These are phyloP conservation scores for Meyerozyma sp. DNA, from an alignment of 1,139 yeast genomes.

Conservation along the genomic window DNA sequence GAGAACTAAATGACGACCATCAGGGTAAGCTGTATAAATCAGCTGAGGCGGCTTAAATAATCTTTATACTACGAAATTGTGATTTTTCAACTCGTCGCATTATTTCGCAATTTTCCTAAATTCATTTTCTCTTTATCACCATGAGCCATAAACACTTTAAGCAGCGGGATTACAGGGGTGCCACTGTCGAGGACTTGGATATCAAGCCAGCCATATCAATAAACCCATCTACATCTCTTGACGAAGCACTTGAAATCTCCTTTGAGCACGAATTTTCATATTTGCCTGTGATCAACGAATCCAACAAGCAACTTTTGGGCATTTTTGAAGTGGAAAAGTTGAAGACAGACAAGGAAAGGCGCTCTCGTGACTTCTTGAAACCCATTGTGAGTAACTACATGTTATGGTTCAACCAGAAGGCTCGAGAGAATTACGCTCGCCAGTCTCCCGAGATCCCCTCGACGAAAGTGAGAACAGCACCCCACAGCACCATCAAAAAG, in stretches of 20 bases:
- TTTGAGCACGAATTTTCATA: constrained; percentile 54
- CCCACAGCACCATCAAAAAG: constrained; percentile 22
- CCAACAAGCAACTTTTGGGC: constrained; percentile 47
- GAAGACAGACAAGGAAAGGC: constrained; percentile 15
- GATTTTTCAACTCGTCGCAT: background rate
- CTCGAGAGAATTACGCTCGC: constrained; percentile 24
- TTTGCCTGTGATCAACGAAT: constrained; percentile 52
- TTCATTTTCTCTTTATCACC: background rate
- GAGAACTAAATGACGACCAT: constrained; percentile 24
- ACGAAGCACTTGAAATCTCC: constrained; percentile 44
- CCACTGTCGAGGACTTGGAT: constrained; percentile 60
- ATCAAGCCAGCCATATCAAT: constrained; percentile 57
- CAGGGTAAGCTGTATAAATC: constrained; percentile 25
- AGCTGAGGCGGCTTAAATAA: constrained; percentile 40
- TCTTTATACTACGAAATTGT: background rate
- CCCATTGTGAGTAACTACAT: constrained; percentile 34
- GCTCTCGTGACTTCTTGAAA: constrained; percentile 12
- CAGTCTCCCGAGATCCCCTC: background rate
- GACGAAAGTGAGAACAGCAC: constrained; percentile 15
- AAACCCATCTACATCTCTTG: constrained; percentile 46
- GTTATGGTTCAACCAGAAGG: constrained; percentile 41
- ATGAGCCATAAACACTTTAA: background rate
- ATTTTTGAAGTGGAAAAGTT: constrained; percentile 50
- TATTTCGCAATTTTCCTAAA: background rate
- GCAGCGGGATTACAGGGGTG: constrained; percentile 1